Evolutionary conservation across 1,284 basidiomycete species (phyloP).

Genomic region (Ceratobasidium sp.): DNA sequence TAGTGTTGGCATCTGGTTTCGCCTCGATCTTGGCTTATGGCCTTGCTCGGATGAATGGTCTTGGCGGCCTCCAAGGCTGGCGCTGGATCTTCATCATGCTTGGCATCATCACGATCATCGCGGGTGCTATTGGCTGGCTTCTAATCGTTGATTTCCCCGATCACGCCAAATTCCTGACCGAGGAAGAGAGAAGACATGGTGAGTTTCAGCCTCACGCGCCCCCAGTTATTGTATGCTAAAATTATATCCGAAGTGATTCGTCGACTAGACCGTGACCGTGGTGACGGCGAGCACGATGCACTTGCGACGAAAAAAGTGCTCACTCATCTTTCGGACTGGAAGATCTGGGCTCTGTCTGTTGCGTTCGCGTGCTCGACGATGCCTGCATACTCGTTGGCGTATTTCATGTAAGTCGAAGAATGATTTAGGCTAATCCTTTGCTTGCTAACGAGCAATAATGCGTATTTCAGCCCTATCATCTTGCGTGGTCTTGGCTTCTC

Average conservation of each 20-base stretch:
- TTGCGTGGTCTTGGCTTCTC: conserved; percentile 45
- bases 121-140: conserved; percentile 52
- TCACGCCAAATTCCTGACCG: conserved; percentile 60
- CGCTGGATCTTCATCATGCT: conserved; percentile 53
- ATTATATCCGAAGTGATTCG: conserved; percentile 48
- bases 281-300: conserved; percentile 59
- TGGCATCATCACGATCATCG: conserved; percentile 55
- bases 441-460: background rate
- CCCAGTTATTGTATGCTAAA: background rate
- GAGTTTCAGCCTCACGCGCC: background rate
- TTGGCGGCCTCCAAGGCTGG: conserved; percentile 54
- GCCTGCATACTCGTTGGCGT: conserved; percentile 43
- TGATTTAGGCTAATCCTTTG: background rate
- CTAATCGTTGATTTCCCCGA: conserved; percentile 61
- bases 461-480: conserved; percentile 43
- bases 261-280: conserved; percentile 61
- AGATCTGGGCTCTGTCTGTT: conserved; percentile 57
- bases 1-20: conserved; percentile 54
- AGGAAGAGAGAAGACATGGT: conserved; percentile 52
- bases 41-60: conserved; percentile 52
- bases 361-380: conserved; percentile 42
- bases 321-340: conserved; percentile 57
- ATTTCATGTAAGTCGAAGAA: conserved; percentile 30
- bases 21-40: conserved; percentile 60
- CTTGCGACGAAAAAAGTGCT: conserved; percentile 56